These are phyloP conservation scores for Macrophomina phaseolina DNA, from an alignment of 2,329 filamentous ascomycete genomes.

Conservation along the genomic window DNA sequence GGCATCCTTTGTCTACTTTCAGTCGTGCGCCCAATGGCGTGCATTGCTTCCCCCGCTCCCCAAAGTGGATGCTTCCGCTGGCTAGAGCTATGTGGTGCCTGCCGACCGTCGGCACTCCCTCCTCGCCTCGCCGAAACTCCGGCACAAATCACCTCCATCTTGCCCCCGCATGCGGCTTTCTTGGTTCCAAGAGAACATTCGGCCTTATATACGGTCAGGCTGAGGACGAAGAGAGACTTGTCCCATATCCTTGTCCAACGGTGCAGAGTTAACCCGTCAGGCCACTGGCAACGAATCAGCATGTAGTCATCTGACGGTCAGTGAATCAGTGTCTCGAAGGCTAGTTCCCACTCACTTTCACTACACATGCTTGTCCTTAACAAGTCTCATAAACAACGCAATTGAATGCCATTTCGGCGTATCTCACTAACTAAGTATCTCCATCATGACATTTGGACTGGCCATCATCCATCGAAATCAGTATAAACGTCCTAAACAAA, in stretches of 20 bases:
- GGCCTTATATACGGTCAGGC: slow-evolving; percentile 10
- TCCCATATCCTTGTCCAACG: slow-evolving; percentile 1
- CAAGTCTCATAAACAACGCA: slow-evolving; percentile 16
- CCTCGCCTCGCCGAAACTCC: not conserved
- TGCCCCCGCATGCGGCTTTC: not conserved
- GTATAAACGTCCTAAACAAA: slow-evolving; percentile 10
- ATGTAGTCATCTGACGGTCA: slow-evolving; percentile 1
- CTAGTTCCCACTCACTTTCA: not conserved
- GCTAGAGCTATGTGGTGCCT: not conserved
- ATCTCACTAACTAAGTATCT: slow-evolving; percentile 15
- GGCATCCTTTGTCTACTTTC: slow-evolving; percentile 3
- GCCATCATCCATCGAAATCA: slow-evolving; percentile 20
- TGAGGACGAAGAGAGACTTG: not conserved
- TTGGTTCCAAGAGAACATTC: not conserved
- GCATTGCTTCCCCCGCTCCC: not conserved
- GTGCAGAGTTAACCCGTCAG: slow-evolving; percentile 12
- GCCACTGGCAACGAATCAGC: slow-evolving; percentile 21
- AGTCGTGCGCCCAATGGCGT: slow-evolving; percentile 1
- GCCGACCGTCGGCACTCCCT: not conserved
- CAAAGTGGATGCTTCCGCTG: not conserved
- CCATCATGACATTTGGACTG: slow-evolving; percentile 18
- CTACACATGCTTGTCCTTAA: slow-evolving; percentile 3
- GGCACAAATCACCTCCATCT: too few species aligned
- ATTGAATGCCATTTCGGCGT: slow-evolving; percentile 17
- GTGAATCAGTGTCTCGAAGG: slow-evolving; percentile 3